Evolutionary conservation across 179 eudicot genomes (phyloP), one percentile per base, ranked within the genome.

Genomic region (Carnegiea gigantea): DNA sequence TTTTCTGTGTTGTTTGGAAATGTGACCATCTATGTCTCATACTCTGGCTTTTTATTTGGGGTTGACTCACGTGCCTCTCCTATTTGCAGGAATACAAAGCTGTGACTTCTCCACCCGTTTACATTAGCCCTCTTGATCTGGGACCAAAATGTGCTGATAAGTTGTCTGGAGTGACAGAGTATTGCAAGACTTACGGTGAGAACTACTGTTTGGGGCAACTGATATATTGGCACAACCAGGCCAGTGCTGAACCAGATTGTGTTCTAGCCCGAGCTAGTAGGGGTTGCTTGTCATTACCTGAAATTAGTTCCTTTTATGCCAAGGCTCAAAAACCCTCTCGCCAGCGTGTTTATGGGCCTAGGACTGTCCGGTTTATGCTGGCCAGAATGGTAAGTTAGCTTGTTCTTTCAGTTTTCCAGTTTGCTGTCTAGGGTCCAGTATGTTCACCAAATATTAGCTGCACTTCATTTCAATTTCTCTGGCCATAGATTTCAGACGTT

Each of bases 161-260:
- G 84, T 48, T 96, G 68, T 80, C 97, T 62, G 93, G 93, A 38
- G 82, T 88, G 28, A 91, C 93, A 20, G 97, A 96, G 82, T 94
- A 92, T 82, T 79, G 95, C 90, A 96, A 96, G 87, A 92, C 92
- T 43, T 96, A 96, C 77, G 92, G 93, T 60, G 96, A 94, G 85
- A 93, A 90, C 84, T 96, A 96, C 87, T 94, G 98, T 86, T 82
- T 96, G 84, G 99, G 97, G 82, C 98, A 96, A 89, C 88, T 96
- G 79, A 93, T 96, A 53, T 93, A 83, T 87, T 96, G 99, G 99
- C 89, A 94, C 82, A 90, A 87, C 83, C 98, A 94, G 80, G 85
- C 92, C 44, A 89, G 90, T 75, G 90, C 94, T 49, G 95, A 93
- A n/a, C 99, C 98, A n/a, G 99, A 96, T 87, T 85, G 88, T 75